Evolutionary conservation across 441 rosid genomes (phyloP).

Genomic region (Croton setiger): DNA sequence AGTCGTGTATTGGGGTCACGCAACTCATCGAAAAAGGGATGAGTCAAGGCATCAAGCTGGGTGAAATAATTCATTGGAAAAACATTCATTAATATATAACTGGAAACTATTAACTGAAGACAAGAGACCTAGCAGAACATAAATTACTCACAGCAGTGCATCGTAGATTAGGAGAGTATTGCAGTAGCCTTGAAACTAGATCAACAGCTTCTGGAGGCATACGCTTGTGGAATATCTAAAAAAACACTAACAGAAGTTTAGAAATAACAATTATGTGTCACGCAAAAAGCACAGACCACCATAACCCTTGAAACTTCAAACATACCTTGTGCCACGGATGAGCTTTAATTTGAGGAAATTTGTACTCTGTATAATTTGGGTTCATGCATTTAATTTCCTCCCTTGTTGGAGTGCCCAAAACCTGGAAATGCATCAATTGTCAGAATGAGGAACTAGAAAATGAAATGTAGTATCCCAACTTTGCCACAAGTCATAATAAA

Average conservation of each 20-base stretch:
- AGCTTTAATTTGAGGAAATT: constrained; percentile 94
- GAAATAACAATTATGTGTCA: neutral
- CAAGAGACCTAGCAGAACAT: neutral
- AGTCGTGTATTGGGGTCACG: constrained; percentile 78
- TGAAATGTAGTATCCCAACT: no score
- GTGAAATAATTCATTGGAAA: neutral
- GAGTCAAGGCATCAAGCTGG: constrained; percentile 81
- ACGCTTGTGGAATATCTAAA: constrained; percentile 84
- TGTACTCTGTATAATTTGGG: constrained; percentile 88
- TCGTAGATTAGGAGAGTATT: constrained; percentile 90
- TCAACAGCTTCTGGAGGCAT: constrained; percentile 98
- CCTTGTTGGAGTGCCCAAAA: constrained; percentile 94
- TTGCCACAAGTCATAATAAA: no score
- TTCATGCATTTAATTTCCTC: constrained; percentile 99
- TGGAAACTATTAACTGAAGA: neutral
- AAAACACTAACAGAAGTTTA: constrained; percentile 15
- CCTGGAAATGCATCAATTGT: constrained; percentile 37
- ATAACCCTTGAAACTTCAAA: no score
- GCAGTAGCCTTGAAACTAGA: constrained; percentile 90
- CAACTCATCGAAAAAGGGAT: constrained; percentile 92
- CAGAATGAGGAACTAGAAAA: neutral
- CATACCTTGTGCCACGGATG: constrained; percentile 99
- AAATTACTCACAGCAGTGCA: constrained; percentile 70
- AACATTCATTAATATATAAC: neutral
- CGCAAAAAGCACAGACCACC: neutral